Percentiles rank a stretch among this genome's conserved stretches.
Conservation (phyloP, 805 yeast genomes). For the Nakazawaea wickerhamii region DNA sequence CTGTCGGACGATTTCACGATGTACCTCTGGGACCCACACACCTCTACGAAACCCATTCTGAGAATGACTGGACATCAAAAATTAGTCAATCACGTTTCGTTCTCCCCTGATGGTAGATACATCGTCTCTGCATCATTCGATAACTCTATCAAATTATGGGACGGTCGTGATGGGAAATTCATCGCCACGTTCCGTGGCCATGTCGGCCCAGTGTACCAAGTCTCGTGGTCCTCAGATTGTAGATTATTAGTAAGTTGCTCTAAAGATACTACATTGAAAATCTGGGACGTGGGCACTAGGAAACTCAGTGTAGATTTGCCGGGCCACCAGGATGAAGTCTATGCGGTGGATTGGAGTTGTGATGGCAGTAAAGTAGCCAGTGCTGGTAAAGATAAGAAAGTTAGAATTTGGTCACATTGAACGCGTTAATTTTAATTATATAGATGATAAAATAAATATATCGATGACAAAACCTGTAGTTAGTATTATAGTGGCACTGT, state of each 20-base stretch:
- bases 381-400: slow-evolving; percentile 95
- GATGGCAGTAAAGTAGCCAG: slow-evolving; percentile 94
- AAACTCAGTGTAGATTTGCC: slow-evolving; percentile 87
- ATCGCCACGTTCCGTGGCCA: slow-evolving; percentile 91
- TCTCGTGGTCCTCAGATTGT: slow-evolving; percentile 96
- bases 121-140: slow-evolving; percentile 93
- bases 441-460: not conserved
- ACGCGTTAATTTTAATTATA: slow-evolving; percentile 1
- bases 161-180: slow-evolving; percentile 87
- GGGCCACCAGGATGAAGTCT: slow-evolving; percentile 94
- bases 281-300: slow-evolving; percentile 88
- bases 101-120: slow-evolving; percentile 91
- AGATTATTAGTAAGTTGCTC: slow-evolving; percentile 88
- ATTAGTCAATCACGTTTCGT: slow-evolving; percentile 90
- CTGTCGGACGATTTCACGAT: slow-evolving; percentile 97
- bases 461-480: slow-evolving; percentile 28
- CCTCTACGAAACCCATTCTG: slow-evolving; percentile 73
- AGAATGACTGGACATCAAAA: slow-evolving; percentile 98
- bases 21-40: slow-evolving; percentile 93
- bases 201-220: slow-evolving; percentile 96
- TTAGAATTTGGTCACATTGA: slow-evolving; percentile 86
- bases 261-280: slow-evolving; percentile 92
- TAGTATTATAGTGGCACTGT: slow-evolving; percentile 78
- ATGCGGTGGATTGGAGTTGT: slow-evolving; percentile 95
- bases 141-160: slow-evolving; percentile 94